A percentile compares a stretch with the other conserved stretches of the same genome.
These are phyloP conservation scores for Mycena pura DNA, from an alignment of 768 basidiomycete genomes.

Conservation along the genomic window DNA sequence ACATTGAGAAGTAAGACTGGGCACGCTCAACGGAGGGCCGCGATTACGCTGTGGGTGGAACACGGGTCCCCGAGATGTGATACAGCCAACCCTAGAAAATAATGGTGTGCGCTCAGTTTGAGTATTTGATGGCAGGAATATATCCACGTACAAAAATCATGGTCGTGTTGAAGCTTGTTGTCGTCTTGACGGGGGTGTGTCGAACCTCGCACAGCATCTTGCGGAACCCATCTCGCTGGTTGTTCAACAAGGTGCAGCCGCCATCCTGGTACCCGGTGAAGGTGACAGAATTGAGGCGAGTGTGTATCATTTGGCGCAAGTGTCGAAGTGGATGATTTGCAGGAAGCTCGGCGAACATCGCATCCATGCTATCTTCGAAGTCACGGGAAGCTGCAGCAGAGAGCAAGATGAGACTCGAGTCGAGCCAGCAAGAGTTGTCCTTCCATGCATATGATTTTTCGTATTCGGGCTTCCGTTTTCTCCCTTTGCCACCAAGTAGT, in stretches of 20 bases:
- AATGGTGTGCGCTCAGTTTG: neutral
- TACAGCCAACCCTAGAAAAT: neutral
- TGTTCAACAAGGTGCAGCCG: neutral
- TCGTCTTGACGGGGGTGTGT: neutral
- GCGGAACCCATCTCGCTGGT: slow-evolving; percentile 8
- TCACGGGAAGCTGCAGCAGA: neutral
- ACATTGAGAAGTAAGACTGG: neutral
- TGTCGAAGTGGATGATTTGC: neutral
- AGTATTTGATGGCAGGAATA: neutral
- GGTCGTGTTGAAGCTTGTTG: neutral
- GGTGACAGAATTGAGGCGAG: neutral
- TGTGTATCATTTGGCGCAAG: slow-evolving; percentile 3
- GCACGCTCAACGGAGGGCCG: neutral
- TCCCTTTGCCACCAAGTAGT: neutral
- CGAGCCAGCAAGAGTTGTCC: neutral
- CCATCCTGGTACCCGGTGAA: neutral
- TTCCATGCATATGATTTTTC: neutral
- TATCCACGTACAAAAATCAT: neutral
- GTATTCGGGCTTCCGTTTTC: neutral
- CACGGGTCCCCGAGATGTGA: neutral
- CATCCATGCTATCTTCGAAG: neutral
- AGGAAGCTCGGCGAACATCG: neutral
- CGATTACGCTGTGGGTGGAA: neutral
- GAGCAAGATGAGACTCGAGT: neutral
- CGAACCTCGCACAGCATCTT: neutral